Evolutionary conservation across 768 basidiomycete species (phyloP).

Genomic region (Lactarius quietus): DNA sequence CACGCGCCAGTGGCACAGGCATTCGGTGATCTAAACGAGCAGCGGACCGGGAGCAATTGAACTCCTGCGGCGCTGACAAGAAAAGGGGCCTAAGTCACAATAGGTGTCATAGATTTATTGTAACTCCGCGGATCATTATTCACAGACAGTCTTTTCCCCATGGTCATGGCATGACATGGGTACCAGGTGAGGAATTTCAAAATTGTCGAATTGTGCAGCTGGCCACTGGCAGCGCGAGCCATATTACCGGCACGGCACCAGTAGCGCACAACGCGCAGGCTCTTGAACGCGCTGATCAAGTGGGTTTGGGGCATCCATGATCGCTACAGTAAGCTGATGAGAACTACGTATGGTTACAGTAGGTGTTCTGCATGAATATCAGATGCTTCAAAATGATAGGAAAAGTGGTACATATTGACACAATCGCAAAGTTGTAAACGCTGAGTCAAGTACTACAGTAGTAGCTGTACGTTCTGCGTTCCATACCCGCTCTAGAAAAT

Average conservation of each 20-base stretch:
- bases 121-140: neutral
- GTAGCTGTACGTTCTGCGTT: too few species aligned
- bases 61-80: neutral
- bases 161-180: neutral
- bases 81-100: neutral
- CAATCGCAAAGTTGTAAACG: too few species aligned
- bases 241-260: neutral
- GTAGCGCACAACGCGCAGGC: too few species aligned
- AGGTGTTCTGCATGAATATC: too few species aligned
- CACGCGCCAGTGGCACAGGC: neutral
- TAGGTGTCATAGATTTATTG: neutral
- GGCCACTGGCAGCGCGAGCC: neutral
- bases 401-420: too few species aligned
- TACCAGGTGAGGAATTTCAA: neutral
- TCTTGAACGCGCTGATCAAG: too few species aligned
- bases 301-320: too few species aligned
- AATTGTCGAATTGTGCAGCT: neutral
- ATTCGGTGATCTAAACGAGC: neutral
- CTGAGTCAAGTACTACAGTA: too few species aligned
- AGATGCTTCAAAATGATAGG: too few species aligned
- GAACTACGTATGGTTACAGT: too few species aligned
- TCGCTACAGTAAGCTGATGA: too few species aligned
- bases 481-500: too few species aligned
- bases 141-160: neutral
- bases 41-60: neutral